Conservation (phyloP, 495 filamentous ascomycete species). For the Neurospora sp. region DNA sequence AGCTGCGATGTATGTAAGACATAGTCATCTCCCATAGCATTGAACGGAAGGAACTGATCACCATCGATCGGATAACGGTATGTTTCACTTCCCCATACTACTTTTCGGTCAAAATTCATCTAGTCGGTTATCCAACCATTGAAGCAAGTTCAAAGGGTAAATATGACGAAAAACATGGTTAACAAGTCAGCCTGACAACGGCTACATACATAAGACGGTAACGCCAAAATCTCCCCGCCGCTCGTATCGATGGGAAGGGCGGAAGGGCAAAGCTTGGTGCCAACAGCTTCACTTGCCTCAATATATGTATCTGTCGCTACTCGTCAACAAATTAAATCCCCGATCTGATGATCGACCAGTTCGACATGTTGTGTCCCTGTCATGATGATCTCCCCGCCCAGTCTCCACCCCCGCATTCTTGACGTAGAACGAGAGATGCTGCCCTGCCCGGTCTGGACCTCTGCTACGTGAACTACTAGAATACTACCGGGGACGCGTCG, state of each 20-base stretch:
- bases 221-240: not conserved
- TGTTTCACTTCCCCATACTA: not conserved
- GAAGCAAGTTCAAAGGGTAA: not conserved
- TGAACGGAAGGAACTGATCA: not conserved
- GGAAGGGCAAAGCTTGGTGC: not conserved
- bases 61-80: not conserved
- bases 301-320: not conserved
- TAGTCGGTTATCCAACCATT: not conserved
- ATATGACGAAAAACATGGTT: not conserved
- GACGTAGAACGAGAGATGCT: not conserved
- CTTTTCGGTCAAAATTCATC: not conserved
- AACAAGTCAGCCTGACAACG: not conserved
- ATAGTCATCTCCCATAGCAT: not conserved
- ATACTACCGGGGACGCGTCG: not conserved
- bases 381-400: not conserved
- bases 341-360: not conserved
- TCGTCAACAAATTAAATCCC: not conserved
- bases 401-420: not conserved
- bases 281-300: not conserved
- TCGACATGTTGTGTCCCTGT: not conserved
- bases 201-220: not conserved
- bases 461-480: not conserved
- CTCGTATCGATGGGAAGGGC: not conserved
- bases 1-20: not conserved
- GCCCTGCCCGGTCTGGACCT: not conserved